These are phyloP conservation scores for Gardenia jasminoides DNA, from an alignment of 257 asterid genomes.

Conservation along the genomic window DNA sequence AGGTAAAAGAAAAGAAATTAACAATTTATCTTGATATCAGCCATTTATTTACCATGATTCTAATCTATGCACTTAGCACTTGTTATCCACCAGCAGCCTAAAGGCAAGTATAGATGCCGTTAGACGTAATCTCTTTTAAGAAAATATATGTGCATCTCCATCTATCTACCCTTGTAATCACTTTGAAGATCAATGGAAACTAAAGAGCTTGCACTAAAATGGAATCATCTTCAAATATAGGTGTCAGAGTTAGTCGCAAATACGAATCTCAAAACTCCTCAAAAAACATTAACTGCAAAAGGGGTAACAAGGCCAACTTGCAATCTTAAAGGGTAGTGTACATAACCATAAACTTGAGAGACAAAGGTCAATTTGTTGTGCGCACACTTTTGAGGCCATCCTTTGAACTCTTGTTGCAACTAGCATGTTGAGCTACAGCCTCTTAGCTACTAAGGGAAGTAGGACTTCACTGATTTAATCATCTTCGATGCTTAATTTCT, in stretches of 20 bases:
- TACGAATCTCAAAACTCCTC: not conserved
- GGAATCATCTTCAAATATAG: too few relatives aligned
- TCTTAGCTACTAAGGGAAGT: too few relatives aligned
- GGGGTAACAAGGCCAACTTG: not conserved
- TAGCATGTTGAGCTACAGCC: not conserved
- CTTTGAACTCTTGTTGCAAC: not conserved
- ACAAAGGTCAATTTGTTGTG: not conserved
- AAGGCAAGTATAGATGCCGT: conserved; percentile 6
- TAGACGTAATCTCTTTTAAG: not conserved
- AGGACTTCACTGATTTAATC: not conserved
- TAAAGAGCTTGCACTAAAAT: not conserved
- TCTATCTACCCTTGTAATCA: not conserved
- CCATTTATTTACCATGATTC: not conserved
- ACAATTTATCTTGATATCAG: not conserved
- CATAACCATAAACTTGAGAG: not conserved
- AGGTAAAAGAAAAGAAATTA: conserved; percentile 18
- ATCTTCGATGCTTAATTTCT: not conserved
- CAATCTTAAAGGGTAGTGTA: not conserved
- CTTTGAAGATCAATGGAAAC: not conserved
- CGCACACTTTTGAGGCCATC: not conserved
- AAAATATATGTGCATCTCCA: not conserved
- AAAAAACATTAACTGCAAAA: not conserved
- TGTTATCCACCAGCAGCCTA: not conserved
- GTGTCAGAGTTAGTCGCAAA: not conserved
- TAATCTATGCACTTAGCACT: not conserved